These are phyloP conservation scores for Wallacemonas sp. DNA, from an alignment of 208 protist species.

Conservation along the genomic window DNA sequence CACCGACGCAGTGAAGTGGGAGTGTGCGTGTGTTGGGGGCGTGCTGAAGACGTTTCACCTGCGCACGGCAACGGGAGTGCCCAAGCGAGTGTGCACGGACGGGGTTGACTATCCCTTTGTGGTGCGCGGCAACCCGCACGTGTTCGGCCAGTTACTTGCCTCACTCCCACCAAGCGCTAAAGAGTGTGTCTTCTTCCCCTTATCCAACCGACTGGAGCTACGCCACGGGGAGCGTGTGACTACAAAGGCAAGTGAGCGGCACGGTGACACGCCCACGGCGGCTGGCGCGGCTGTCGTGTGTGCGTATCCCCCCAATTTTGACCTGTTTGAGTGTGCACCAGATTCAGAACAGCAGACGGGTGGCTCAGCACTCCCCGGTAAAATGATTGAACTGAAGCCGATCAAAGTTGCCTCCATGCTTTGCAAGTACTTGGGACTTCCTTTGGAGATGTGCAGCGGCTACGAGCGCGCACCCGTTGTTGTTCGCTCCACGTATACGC, in stretches of 20 bases:
- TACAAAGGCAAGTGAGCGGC: neutral
- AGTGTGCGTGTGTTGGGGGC: neutral
- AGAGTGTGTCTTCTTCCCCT: neutral
- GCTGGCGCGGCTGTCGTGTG: neutral
- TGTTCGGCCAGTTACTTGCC: neutral
- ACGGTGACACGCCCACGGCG: neutral
- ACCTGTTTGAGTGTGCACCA: neutral
- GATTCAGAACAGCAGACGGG: neutral
- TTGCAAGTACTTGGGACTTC: neutral
- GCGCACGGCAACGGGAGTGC: neutral
- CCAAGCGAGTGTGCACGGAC: neutral
- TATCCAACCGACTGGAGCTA: neutral
- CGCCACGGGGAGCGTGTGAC: neutral
- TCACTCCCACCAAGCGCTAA: neutral
- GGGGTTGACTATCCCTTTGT: neutral
- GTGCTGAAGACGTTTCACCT: constrained; percentile 6
- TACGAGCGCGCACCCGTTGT: neutral
- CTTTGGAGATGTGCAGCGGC: neutral
- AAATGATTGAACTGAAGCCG: constrained; percentile 4
- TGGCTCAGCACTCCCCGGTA: neutral
- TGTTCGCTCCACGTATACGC: constrained; percentile 1
- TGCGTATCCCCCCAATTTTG: constrained; percentile 1
- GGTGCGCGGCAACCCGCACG: neutral
- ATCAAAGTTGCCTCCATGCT: constrained; percentile 2
- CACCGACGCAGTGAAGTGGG: constrained; percentile 4